Evolutionary conservation across 768 basidiomycete species (phyloP), one percentile per base, ranked within the genome.

Genomic region (Naganishia antarctica): DNA sequence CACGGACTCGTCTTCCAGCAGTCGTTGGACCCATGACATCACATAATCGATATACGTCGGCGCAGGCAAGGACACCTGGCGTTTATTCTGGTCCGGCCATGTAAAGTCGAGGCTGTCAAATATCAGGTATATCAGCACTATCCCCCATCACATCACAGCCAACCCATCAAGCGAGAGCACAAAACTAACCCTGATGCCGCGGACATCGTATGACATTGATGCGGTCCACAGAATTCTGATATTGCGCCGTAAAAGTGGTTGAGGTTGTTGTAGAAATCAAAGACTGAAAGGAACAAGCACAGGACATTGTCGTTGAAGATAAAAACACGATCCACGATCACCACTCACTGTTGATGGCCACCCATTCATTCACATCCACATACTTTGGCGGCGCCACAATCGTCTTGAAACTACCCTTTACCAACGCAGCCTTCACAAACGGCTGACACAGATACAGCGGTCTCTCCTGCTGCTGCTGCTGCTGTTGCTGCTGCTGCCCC

Each of bases 41-140:
- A 97, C 94, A 68, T 90, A 94, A 81, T 97, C 94, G 71, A 97
- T 91, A 78, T 97, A 97, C 0, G 90, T 93, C 6, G 94, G 91
- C 15, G 94, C 94, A 0, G 94, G 86, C 0, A 97, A 82, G 68
- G 87, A 81, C 26, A 92, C 86, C 66, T 87, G 86, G 74, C 91
- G 90, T 64, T 91, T 88, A 72, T 87, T 88, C 71, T 90, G 88
- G 73, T 90, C 93, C 64, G 89, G 87, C 94, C 94, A 98, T 0
- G 86, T 86, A 79, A 96, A 97, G 78, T 90, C 92, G 73, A 96
- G 80, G 34, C 92, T 96, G 68, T 11, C 3, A 31, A 53, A 34
- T 13, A 7, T 25, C 8, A 32, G 43, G 9, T 44, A 18, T 40
- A 37, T 37, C 34, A 37, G 34, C 43, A n/a, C 13, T n/a, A 44